These are phyloP conservation scores for Phlyctochytrium arcticum DNA, from an alignment of 192 early-diverging fungal species.

Conservation along the genomic window DNA sequence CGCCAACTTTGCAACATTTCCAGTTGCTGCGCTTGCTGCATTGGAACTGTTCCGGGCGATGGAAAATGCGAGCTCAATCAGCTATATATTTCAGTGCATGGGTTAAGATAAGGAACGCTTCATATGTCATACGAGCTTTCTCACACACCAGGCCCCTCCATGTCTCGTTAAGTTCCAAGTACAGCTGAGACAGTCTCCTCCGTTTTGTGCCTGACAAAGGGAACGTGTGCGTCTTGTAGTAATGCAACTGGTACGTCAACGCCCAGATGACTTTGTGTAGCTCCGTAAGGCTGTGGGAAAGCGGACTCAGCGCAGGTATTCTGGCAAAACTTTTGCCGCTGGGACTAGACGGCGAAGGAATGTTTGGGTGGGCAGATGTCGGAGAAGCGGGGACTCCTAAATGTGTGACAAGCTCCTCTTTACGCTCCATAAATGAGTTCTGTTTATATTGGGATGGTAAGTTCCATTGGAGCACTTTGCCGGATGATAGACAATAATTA, in stretches of 20 bases:
- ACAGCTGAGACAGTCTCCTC: neutral
- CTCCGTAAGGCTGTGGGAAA: neutral
- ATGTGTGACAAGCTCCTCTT: neutral
- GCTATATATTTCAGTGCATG: neutral
- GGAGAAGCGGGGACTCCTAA: no score
- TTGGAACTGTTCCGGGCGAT: constrained; percentile 29
- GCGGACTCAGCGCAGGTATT: neutral
- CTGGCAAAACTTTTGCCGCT: neutral
- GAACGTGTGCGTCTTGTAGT: constrained; percentile 11
- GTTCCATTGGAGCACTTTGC: neutral
- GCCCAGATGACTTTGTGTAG: constrained; percentile 3
- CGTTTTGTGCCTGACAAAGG: constrained; percentile 2
- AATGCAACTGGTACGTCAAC: constrained; percentile 4
- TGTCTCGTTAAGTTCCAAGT: neutral
- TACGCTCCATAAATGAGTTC: constrained; percentile 1
- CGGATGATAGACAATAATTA: no score
- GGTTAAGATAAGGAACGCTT: neutral
- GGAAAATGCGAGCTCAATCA: constrained; percentile 37
- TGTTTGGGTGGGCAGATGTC: no score
- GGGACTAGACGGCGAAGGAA: neutral
- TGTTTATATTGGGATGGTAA: neutral
- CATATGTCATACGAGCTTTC: neutral
- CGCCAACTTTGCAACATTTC: constrained; percentile 46
- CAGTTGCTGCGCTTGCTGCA: constrained; percentile 16
- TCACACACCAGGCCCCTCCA: constrained; percentile 21